Evolutionary conservation across 306 rosid genomes (phyloP), one percentile per base, ranked within the genome.

Genomic region (Betula pendula): DNA sequence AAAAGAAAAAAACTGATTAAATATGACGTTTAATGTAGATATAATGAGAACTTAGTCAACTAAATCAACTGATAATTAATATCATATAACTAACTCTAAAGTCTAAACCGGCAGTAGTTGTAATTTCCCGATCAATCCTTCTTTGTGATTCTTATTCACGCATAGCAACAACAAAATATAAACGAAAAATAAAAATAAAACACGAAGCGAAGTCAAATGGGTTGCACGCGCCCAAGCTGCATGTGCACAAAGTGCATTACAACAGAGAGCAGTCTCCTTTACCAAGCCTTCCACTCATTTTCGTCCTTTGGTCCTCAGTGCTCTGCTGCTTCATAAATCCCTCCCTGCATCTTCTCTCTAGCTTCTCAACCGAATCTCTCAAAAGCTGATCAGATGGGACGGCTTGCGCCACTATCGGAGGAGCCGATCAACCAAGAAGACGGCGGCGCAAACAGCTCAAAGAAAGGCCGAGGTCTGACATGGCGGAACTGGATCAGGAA

Each of bases 401-500:
- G 93, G n/a, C 92, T 92, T n/a, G 94, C 94, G 33, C 91, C 98
- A 22, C 42, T 94, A 25, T 85, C 97, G 59, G 98, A 94, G 78
- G 98, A 94, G 73, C 98, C 98, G 33, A 83, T 85, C 74, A 89
- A 83, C 48, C 95, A 88, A 67, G 92, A 92, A 72, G 87, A 87
- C 14, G 84, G 78, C 0, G 70, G 29, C 4, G 19, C 38, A n/a
- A 81, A 69, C 2, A 51, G 75, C 38, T 81, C 88, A 2, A 89
- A 80, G 85, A 90, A 81, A 76, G 87, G 90, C 7, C 60, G 82
- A 8, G 68, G 89, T 60, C 92, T 83, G 10, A 76, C 96, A 75
- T 94, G 98, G 98, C 80, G 89, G 74, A 92, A 84, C 55, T 94
- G 96, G 97, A 92, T 94, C 93, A 92, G 85, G 81, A 83, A 88